phyloP scores from a whole-genome alignment of 805 yeast species.

The Lachancea thermotolerans region DNA sequence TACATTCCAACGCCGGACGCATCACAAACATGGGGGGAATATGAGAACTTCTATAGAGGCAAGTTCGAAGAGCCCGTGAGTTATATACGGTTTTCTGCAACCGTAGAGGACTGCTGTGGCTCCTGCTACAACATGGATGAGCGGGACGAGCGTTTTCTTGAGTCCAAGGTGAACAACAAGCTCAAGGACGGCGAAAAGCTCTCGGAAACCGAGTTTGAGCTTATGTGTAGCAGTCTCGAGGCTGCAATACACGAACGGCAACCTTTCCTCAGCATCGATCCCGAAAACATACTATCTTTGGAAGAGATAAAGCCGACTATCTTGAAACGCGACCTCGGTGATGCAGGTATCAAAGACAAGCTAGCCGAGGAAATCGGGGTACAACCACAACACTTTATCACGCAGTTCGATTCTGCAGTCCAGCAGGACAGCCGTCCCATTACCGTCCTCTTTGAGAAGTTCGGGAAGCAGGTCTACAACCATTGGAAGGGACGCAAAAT shows the following conservation, averaged over 20 bases:
- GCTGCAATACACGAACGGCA: conserved; percentile 69
- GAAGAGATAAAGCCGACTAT: conserved; percentile 58
- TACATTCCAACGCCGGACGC: conserved; percentile 98
- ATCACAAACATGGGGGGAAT: conserved; percentile 73
- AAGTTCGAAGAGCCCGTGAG: conserved; percentile 64
- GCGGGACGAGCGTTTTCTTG: conserved; percentile 64
- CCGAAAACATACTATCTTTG: conserved; percentile 61
- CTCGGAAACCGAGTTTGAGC: conserved; percentile 81
- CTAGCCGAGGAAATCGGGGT: conserved; percentile 50
- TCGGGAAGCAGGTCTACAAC: conserved; percentile 63
- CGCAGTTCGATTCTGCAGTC: conserved; percentile 41
- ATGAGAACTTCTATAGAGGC: conserved; percentile 60
- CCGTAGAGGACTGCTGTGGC: conserved; percentile 92
- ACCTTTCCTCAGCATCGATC: conserved; percentile 84
- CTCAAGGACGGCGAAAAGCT: conserved; percentile 32
- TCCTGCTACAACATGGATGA: conserved; percentile 88
- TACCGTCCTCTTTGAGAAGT: conserved; percentile 42
- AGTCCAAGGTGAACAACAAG: conserved; percentile 34
- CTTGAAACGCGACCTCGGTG: conserved; percentile 34
- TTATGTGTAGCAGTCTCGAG: conserved; percentile 68
- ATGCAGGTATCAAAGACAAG: conserved; percentile 49
- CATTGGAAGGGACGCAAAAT: conserved; percentile 80
- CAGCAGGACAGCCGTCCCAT: conserved; percentile 40
- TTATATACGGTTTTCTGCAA: conserved; percentile 84
- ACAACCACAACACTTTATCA: conserved; percentile 38